Conservation (phyloP, 345 rosid species). For the Pistacia integerrima region DNA sequence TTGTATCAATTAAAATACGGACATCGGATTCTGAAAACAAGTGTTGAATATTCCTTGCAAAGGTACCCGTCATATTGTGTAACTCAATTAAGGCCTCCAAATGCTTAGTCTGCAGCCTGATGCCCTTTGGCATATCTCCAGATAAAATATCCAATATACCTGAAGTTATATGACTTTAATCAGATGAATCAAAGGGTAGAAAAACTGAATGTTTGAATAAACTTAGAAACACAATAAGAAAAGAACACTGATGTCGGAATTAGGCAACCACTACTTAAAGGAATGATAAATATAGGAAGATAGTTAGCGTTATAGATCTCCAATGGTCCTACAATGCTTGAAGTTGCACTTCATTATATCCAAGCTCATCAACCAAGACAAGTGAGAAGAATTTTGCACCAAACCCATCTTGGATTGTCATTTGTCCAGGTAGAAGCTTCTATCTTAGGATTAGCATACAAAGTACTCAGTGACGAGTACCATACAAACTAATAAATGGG, state of each 20-base stretch:
- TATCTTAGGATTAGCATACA: neutral
- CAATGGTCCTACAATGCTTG: neutral
- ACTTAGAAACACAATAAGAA: neutral
- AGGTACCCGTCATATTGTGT: slow-evolving; percentile 82
- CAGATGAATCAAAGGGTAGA: slow-evolving; percentile 1
- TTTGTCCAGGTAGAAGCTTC: neutral
- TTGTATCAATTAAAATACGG: slow-evolving; percentile 68
- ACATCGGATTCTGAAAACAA: slow-evolving; percentile 87
- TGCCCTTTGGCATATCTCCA: slow-evolving; percentile 94
- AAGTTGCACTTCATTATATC: neutral
- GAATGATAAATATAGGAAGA: neutral
- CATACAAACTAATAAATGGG: neutral
- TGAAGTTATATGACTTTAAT: slow-evolving; percentile 27
- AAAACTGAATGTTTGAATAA: neutral
- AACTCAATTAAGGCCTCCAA: slow-evolving; percentile 89
- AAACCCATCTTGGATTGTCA: neutral
- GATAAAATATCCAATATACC: slow-evolving; percentile 87
- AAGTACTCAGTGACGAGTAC: neutral
- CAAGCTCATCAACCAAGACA: neutral
- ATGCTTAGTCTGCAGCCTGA: slow-evolving; percentile 87
- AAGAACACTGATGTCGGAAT: neutral
- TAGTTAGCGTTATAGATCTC: neutral
- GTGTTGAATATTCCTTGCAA: slow-evolving; percentile 90
- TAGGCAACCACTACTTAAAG: neutral
- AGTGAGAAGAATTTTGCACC: neutral